A percentile compares a stretch with the other conserved stretches of the same genome.
These are phyloP conservation scores for Dissoconium aciculare DNA, from an alignment of 2,329 filamentous ascomycete species.

Conservation along the genomic window DNA sequence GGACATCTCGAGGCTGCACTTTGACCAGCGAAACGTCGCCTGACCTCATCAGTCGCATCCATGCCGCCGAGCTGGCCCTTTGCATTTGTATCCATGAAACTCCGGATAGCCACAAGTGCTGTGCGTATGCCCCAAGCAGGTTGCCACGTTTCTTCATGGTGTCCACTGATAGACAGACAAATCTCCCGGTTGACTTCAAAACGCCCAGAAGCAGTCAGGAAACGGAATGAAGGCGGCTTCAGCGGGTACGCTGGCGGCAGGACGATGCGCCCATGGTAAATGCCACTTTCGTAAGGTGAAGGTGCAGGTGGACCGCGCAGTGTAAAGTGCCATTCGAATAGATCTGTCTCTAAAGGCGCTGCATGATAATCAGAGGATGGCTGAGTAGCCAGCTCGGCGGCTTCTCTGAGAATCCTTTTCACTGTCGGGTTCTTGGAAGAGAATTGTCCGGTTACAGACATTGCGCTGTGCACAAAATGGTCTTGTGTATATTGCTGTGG, in stretches of 20 bases:
- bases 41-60: constrained; percentile 54
- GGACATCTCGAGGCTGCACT: constrained; percentile 53
- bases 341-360: constrained; percentile 68
- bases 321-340: constrained; percentile 99
- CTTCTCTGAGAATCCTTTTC: constrained; percentile 81
- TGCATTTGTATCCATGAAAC: constrained; percentile 85
- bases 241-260: constrained; percentile 82
- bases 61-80: constrained; percentile 81
- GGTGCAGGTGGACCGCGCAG: constrained; percentile 70
- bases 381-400: constrained; percentile 63
- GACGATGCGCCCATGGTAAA: constrained; percentile 92
- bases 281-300: constrained; percentile 62
- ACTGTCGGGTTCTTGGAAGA: constrained; percentile 72
- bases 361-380: constrained; percentile 79
- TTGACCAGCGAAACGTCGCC: constrained; percentile 53
- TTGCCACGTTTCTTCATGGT: constrained; percentile 98
- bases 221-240: constrained; percentile 87
- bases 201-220: constrained; percentile 76
- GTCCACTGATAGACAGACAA: constrained; percentile 81
- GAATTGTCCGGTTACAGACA: neutral
- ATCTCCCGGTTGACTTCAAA: constrained; percentile 97
- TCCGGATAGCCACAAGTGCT: constrained; percentile 61
- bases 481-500: too few relatives aligned
- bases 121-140: constrained; percentile 94
- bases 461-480: too few relatives aligned